Percentiles rank a stretch among this genome's conserved stretches.
phyloP scores from a whole-genome alignment of 306 rosid species.

The Dryas alaskensis region DNA sequence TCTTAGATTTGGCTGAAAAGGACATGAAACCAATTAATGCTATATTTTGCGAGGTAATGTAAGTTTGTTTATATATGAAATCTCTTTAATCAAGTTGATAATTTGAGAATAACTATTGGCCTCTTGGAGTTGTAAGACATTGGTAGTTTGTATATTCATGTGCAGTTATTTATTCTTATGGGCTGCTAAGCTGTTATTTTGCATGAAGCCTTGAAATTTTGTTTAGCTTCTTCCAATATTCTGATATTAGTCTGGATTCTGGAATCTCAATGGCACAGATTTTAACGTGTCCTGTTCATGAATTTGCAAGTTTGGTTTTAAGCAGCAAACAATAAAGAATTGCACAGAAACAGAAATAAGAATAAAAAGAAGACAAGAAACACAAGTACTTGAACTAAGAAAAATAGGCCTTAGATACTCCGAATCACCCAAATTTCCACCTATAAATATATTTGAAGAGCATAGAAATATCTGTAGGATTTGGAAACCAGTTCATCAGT shows the following conservation, averaged over 20 bases:
- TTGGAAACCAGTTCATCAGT: background rate
- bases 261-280: background rate
- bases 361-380: background rate
- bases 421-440: background rate
- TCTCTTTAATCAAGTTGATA: background rate
- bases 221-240: too few relatives aligned
- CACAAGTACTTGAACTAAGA: background rate
- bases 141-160: background rate
- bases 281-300: background rate
- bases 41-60: constrained; percentile 78
- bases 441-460: background rate
- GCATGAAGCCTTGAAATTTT: background rate
- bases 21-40: constrained; percentile 81
- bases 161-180: background rate
- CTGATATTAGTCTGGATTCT: background rate
- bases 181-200: background rate
- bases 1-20: constrained; percentile 84
- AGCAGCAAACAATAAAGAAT: background rate
- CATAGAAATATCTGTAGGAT: background rate
- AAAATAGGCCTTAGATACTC: background rate
- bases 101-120: background rate
- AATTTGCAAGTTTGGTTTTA: background rate
- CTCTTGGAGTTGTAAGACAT: background rate
- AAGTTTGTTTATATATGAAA: background rate
- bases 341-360: too few relatives aligned